These are phyloP conservation scores for Erodium moschatum DNA, from an alignment of 441 rosid species.

Conservation along the genomic window DNA sequence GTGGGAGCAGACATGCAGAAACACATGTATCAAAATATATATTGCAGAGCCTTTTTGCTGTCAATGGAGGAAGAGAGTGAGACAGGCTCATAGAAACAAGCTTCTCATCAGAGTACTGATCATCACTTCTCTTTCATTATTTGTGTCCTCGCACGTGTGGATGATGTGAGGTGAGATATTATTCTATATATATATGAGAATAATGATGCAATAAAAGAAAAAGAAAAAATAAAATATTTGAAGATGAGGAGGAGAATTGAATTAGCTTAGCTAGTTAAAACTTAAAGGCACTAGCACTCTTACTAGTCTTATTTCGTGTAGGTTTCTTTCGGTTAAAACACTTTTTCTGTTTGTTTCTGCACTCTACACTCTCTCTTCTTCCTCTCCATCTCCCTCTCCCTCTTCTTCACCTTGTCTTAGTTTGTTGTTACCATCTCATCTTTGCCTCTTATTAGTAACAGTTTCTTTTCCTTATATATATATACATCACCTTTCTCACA, in stretches of 20 bases:
- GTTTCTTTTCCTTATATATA: background rate
- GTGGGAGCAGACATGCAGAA: background rate
- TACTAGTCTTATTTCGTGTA: too few relatives aligned
- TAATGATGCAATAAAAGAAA: too few relatives aligned
- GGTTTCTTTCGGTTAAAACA: background rate
- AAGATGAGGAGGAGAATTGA: too few relatives aligned
- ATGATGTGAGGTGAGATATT: background rate
- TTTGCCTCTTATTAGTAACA: background rate
- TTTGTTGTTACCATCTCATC: background rate
- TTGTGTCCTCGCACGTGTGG: background rate
- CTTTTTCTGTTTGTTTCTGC: background rate
- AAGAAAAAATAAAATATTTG: too few relatives aligned
- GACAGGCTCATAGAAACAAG: background rate
- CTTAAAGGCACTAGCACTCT: too few relatives aligned
- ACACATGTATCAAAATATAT: background rate
- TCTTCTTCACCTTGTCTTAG: background rate
- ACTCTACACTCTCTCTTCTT: background rate
- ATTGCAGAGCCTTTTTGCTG: constrained; percentile 1
- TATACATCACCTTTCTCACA: background rate
- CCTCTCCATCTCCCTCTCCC: too few relatives aligned
- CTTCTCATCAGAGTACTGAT: background rate
- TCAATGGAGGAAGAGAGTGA: background rate
- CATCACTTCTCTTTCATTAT: constrained; percentile 1
- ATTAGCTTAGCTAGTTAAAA: too few relatives aligned
- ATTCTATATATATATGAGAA: background rate